These are phyloP conservation scores for Handroanthus guayacan DNA, from an alignment of 257 asterid species.

Conservation along the genomic window DNA sequence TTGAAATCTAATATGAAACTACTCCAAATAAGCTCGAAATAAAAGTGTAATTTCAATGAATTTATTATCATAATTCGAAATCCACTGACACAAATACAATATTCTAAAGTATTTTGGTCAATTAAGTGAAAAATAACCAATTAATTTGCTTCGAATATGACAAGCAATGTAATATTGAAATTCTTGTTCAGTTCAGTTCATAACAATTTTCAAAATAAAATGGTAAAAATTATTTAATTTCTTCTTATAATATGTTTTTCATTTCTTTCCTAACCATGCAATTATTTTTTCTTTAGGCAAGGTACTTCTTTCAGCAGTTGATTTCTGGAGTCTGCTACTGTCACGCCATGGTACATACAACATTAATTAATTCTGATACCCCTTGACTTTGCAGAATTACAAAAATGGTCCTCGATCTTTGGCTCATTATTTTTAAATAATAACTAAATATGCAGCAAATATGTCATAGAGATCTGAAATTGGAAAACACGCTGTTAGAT, in stretches of 20 bases:
- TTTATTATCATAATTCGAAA: too few species aligned
- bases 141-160: too few species aligned
- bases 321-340: conserved; percentile 63
- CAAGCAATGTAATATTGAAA: too few species aligned
- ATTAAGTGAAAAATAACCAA: too few species aligned
- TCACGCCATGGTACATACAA: conserved; percentile 54
- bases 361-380: neutral
- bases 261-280: neutral
- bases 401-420: neutral
- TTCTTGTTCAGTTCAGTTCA: too few species aligned
- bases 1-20: too few species aligned
- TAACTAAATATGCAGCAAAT: conserved; percentile 58
- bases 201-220: too few species aligned
- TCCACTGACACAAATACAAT: too few species aligned
- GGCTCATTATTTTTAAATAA: neutral
- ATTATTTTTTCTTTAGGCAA: conserved; percentile 36
- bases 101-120: too few species aligned
- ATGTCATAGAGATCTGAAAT: conserved; percentile 75
- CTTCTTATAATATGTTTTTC: neutral
- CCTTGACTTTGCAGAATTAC: neutral
- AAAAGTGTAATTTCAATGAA: too few species aligned
- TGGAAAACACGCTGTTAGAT: conserved; percentile 73
- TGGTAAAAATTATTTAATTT: neutral
- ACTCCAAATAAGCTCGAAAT: too few species aligned
- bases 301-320: conserved; percentile 64